Evolutionary conservation across 2,329 filamentous ascomycete species (phyloP).

Genomic region (Septoria petroselini): DNA sequence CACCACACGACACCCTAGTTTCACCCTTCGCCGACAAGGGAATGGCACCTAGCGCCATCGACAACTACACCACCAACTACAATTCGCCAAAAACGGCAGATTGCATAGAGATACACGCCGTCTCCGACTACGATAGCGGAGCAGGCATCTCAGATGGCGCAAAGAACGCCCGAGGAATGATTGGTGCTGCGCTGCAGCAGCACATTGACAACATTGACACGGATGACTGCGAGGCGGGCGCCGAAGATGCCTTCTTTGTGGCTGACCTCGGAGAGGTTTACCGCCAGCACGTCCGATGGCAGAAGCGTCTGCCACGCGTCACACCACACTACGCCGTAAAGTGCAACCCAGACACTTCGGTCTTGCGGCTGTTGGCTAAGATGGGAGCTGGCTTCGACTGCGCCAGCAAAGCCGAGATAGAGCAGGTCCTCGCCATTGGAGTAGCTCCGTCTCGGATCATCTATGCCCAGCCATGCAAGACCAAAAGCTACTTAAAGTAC

Average conservation of each 20-base stretch:
- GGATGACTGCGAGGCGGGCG: conserved; percentile 83
- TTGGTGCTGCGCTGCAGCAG: conserved; percentile 80
- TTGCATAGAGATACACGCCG: conserved; percentile 18
- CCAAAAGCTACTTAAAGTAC: conserved; percentile 93
- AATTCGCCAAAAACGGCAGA: conserved; percentile 33
- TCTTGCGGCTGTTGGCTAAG: conserved; percentile 80
- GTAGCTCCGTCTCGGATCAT: conserved; percentile 89
- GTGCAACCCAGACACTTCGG: conserved; percentile 91
- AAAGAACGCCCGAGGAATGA: conserved; percentile 68
- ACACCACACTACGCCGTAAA: conserved; percentile 99
- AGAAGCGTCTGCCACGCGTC: conserved; percentile 85
- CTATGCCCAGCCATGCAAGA: conserved; percentile 99
- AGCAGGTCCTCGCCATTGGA: conserved; percentile 79
- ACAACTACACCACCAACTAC: conserved; percentile 44
- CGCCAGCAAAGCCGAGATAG: conserved; percentile 95
- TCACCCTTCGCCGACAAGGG: conserved; percentile 44
- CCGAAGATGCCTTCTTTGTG: conserved; percentile 97
- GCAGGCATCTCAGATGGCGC: conserved; percentile 48
- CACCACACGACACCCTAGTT: conserved; percentile 17
- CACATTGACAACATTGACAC: conserved; percentile 81
- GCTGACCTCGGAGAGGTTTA: conserved; percentile 98
- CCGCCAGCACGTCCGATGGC: conserved; percentile 97
- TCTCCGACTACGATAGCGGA: conserved; percentile 29
- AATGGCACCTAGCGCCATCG: conserved; percentile 70
- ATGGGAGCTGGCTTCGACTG: conserved; percentile 97